Evolutionary conservation across 2,329 filamentous ascomycete species (phyloP), one percentile per base, ranked within the genome.

Genomic region (Knoxdaviesia capensis): DNA sequence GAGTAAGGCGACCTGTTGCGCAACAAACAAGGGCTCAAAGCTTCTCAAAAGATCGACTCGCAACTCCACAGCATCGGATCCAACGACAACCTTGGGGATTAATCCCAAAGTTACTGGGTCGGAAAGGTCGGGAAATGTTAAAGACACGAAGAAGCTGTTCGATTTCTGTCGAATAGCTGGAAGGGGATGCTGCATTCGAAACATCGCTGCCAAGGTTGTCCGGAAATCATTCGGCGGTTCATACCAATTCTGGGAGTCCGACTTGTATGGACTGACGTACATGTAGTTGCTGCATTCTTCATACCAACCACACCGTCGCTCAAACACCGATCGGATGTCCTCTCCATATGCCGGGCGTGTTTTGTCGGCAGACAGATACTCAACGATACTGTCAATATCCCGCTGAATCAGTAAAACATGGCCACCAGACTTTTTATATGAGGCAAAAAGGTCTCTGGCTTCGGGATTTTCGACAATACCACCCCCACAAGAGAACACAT

Each of bases 401-500:
- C 90, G 77, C 53, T 92, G 84, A 39, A 98, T 80, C 28, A 90
- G 69, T 20, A 98, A 66, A 5, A 98, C 88, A 47, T 80, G 78
- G 5, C 90, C 90, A 34, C 86, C 85, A 46, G 63, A 70, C 49
- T 75, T 73, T 52, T 80, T 73, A 55, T 87, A 88, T 33, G 78
- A 68, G 30, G 69, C 65, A 34, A 98, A 72, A 31, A 92, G 59
- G 47, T 84, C 70, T 10, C 87, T 77, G 20, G 86, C 85, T 52
- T 80, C 79, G 1, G 80, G 72, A 1, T 74, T 82, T 57, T 98
- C 90, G 7, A 98, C 87, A 31, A 98, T 73, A 31, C 90, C 90
- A 37, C 90, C 90, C 42, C 90, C 90, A 49, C 88, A 96, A 1
- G 90, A 90, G 54, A 98, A 86, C 47, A 98, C 72, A 53, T 93